These are phyloP conservation scores for Aureoboletus auriporus DNA, from an alignment of 768 basidiomycete species.

Conservation along the genomic window DNA sequence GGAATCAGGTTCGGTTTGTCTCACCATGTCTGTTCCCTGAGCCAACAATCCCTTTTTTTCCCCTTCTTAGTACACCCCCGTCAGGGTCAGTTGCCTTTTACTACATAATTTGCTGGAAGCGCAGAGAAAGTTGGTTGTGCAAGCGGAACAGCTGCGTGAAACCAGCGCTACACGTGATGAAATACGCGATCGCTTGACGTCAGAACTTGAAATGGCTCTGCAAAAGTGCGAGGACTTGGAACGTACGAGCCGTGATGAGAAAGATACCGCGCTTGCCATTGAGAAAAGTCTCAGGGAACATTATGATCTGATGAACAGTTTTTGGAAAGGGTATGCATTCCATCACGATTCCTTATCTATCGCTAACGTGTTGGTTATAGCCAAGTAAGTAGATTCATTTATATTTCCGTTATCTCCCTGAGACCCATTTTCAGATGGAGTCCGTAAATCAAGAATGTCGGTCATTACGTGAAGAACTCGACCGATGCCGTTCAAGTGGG, in stretches of 20 bases:
- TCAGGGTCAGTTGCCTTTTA: slow-evolving; percentile 47
- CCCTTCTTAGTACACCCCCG: slow-evolving; percentile 42
- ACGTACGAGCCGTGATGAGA: slow-evolving; percentile 43
- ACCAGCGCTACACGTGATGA: slow-evolving; percentile 31
- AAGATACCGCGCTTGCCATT: slow-evolving; percentile 45
- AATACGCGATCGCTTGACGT: slow-evolving; percentile 26
- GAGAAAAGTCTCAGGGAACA: slow-evolving; percentile 54
- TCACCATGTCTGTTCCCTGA: slow-evolving; percentile 7
- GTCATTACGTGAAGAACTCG: slow-evolving; percentile 25
- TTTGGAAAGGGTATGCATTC: slow-evolving; percentile 34
- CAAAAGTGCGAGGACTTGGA: slow-evolving; percentile 40
- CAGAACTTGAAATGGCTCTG: slow-evolving; percentile 35
- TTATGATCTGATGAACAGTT: slow-evolving; percentile 42
- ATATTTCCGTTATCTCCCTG: slow-evolving; percentile 1
- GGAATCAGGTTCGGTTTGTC: slow-evolving; percentile 38
- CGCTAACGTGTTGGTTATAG: slow-evolving; percentile 24
- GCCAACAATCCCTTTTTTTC: slow-evolving; percentile 3
- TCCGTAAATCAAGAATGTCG: slow-evolving; percentile 23
- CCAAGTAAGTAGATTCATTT: slow-evolving; percentile 30
- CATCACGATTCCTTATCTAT: slow-evolving; percentile 7
- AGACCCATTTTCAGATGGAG: slow-evolving; percentile 17
- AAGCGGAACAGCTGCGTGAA: slow-evolving; percentile 29
- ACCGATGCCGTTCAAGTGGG: slow-evolving; percentile 18
- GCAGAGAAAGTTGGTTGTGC: slow-evolving; percentile 38
- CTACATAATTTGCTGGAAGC: slow-evolving; percentile 49